These are phyloP conservation scores for Suillus decipiens DNA, from an alignment of 768 basidiomycete species.

Conservation along the genomic window DNA sequence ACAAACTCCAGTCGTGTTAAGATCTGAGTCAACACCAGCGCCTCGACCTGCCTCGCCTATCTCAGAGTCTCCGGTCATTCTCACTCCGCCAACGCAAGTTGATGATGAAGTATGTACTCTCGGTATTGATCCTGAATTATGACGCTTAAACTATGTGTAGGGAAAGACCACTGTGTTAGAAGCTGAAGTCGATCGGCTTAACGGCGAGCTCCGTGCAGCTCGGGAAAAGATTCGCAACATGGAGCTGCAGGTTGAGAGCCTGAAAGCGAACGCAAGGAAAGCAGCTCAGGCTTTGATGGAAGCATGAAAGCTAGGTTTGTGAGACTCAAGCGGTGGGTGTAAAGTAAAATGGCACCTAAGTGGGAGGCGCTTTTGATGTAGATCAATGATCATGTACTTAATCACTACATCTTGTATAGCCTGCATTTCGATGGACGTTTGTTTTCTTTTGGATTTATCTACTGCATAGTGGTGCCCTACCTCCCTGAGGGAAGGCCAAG, in stretches of 20 bases:
- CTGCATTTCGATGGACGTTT: neutral
- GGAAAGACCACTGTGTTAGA: slow-evolving; percentile 31
- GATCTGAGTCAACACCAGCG: slow-evolving; percentile 17
- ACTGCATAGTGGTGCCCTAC: neutral
- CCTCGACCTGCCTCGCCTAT: slow-evolving; percentile 10
- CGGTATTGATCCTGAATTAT: slow-evolving; percentile 1
- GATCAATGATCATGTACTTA: neutral
- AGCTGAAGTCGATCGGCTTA: slow-evolving; percentile 65
- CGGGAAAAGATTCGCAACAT: slow-evolving; percentile 80
- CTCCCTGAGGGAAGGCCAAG: no score
- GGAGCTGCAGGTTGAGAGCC: slow-evolving; percentile 77
- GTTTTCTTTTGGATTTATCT: neutral
- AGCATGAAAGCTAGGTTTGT: slow-evolving; percentile 3
- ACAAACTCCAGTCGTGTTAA: slow-evolving; percentile 14
- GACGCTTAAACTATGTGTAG: slow-evolving; percentile 9
- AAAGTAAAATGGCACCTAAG: slow-evolving; percentile 6
- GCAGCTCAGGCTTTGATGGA: slow-evolving; percentile 65
- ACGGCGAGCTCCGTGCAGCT: slow-evolving; percentile 72
- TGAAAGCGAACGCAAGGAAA: slow-evolving; percentile 74
- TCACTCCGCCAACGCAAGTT: slow-evolving; percentile 23
- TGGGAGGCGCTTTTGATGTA: neutral
- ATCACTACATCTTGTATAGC: neutral
- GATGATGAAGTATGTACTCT: slow-evolving; percentile 34
- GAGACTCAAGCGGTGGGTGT: neutral
- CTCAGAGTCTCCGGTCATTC: slow-evolving; percentile 14